phyloP scores from a whole-genome alignment of 2,329 filamentous ascomycete species.

The Neonectria coccinea region DNA sequence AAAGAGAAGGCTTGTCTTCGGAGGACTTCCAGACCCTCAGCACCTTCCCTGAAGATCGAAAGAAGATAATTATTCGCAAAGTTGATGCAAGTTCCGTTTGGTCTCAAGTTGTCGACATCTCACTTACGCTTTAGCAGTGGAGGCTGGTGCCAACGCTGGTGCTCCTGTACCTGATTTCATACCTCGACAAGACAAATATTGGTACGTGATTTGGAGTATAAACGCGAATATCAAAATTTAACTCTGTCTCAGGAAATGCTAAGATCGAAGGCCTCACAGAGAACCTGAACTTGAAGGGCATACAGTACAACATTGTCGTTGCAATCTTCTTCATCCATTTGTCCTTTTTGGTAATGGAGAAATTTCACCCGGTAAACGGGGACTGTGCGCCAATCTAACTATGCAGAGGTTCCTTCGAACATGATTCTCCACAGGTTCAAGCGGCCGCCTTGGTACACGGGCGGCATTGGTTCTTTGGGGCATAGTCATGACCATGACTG shows the following conservation, averaged over 20 bases:
- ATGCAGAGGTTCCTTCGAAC: slow-evolving; percentile 49
- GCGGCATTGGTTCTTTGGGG: slow-evolving; percentile 51
- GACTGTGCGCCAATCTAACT: background rate
- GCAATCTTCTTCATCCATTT: slow-evolving; percentile 57
- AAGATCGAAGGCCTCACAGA: slow-evolving; percentile 58
- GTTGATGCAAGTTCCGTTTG: slow-evolving; percentile 42
- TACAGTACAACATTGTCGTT: slow-evolving; percentile 58
- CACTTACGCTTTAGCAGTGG: background rate
- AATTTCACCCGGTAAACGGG: background rate
- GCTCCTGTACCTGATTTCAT: slow-evolving; percentile 54
- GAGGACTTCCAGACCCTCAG: slow-evolving; percentile 50
- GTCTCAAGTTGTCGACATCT: background rate
- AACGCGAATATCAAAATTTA: background rate
- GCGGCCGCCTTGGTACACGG: slow-evolving; percentile 56
- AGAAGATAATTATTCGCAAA: slow-evolving; percentile 47
- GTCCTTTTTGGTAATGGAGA: slow-evolving; percentile 55
- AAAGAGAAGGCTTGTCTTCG: slow-evolving; percentile 28
- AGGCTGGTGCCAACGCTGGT: slow-evolving; percentile 46
- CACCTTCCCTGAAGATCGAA: slow-evolving; percentile 46
- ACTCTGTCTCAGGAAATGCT: slow-evolving; percentile 53
- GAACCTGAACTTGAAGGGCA: slow-evolving; percentile 60
- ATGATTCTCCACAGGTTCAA: slow-evolving; percentile 52
- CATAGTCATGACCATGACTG: slow-evolving; percentile 53
- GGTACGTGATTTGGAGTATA: slow-evolving; percentile 19
- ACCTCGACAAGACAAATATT: slow-evolving; percentile 49